These are phyloP conservation scores for Anisodus tanguticus DNA, from an alignment of 257 asterid species.

Conservation along the genomic window DNA sequence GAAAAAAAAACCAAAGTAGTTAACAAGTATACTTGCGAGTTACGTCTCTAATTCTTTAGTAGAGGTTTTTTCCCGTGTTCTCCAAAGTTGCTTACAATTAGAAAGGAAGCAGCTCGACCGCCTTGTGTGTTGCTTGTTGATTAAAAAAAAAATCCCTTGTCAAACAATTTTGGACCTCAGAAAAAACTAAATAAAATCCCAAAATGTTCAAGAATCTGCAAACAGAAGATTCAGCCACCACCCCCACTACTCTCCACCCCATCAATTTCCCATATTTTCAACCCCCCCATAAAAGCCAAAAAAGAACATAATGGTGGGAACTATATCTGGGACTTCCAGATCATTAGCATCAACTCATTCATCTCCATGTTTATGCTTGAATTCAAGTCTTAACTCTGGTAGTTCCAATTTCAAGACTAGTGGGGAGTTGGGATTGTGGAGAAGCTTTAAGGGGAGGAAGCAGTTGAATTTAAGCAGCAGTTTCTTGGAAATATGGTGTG, in stretches of 20 bases:
- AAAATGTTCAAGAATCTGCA: constrained; percentile 24
- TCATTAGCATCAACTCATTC: constrained; percentile 39
- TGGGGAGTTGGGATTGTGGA: constrained; percentile 31
- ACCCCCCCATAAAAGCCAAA: background rate
- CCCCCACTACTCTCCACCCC: background rate
- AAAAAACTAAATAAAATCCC: constrained; percentile 12
- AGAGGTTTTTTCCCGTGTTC: background rate
- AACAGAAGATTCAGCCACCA: background rate
- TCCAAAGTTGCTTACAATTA: background rate
- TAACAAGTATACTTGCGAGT: no score
- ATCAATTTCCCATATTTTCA: background rate
- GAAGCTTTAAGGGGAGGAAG: constrained; percentile 36
- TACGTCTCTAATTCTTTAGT: no score
- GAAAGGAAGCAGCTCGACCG: background rate
- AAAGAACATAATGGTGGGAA: constrained; percentile 44
- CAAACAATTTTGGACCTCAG: constrained; percentile 38
- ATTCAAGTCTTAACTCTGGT: constrained; percentile 42
- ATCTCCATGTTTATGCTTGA: constrained; percentile 50
- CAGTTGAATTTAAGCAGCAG: constrained; percentile 47
- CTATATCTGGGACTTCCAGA: constrained; percentile 35
- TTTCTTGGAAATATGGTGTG: constrained; percentile 46
- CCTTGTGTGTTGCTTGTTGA: background rate
- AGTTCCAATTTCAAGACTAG: constrained; percentile 32
- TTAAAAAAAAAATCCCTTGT: background rate
- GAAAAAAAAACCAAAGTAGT: no score